A percentile compares a stretch with the other conserved stretches of the same genome.
These are phyloP conservation scores for Quercus aquifolioides DNA, from an alignment of 306 rosid genomes.

Conservation along the genomic window DNA sequence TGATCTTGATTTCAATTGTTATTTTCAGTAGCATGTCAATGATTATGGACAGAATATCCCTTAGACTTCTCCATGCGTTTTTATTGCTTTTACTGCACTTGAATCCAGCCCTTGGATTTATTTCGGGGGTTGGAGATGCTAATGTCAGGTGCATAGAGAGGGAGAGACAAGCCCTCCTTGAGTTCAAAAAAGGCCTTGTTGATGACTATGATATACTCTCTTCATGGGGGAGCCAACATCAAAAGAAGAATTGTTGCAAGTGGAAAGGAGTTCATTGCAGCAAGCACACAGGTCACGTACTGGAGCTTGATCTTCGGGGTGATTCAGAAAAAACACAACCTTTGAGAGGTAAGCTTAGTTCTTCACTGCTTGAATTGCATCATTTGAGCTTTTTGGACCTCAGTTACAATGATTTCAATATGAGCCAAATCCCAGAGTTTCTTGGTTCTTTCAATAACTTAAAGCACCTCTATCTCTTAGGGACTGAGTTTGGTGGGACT, in stretches of 20 bases:
- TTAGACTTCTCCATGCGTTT: too few species aligned
- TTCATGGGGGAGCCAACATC: background rate
- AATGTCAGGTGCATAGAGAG: background rate
- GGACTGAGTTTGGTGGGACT: background rate
- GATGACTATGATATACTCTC: background rate
- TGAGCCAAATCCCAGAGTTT: background rate
- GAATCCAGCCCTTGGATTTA: background rate
- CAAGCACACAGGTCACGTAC: slow-evolving; percentile 13
- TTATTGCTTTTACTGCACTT: too few species aligned
- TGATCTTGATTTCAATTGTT: too few species aligned
- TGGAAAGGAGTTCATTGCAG: slow-evolving; percentile 26
- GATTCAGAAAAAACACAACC: background rate
- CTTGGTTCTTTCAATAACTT: background rate
- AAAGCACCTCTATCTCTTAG: background rate
- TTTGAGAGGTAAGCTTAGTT: background rate
- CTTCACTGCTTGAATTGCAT: background rate
- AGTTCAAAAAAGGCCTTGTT: background rate
- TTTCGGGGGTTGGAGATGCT: background rate
- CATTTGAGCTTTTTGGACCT: slow-evolving; percentile 2
- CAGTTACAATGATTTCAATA: background rate
- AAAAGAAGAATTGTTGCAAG: slow-evolving; percentile 17
- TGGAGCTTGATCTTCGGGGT: slow-evolving; percentile 4
- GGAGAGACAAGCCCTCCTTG: slow-evolving; percentile 8
- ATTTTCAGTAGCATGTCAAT: too few species aligned
- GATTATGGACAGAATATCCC: too few species aligned